These are phyloP conservation scores for Myxozyma mucilagina DNA, from an alignment of 805 yeast genomes.

Conservation along the genomic window DNA sequence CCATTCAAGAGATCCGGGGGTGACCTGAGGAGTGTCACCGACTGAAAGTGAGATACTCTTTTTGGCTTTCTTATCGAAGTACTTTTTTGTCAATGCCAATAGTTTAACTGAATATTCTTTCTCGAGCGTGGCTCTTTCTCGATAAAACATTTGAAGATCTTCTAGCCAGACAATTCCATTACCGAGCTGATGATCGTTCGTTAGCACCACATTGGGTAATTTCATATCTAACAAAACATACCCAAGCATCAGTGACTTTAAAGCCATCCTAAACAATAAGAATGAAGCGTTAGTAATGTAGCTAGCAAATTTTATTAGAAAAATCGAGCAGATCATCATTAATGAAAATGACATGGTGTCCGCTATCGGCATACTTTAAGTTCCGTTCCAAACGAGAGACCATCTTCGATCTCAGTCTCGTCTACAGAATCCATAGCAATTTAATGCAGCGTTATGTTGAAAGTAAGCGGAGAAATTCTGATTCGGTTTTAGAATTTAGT, in stretches of 20 bases:
- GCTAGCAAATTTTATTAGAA: background rate
- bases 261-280: constrained; percentile 58
- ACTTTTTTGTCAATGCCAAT: constrained; percentile 62
- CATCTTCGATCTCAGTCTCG: constrained; percentile 22
- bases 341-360: background rate
- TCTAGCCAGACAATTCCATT: constrained; percentile 71
- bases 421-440: constrained; percentile 21
- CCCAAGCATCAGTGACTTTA: constrained; percentile 78
- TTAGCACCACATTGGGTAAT: background rate
- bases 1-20: constrained; percentile 89
- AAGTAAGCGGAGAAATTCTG: background rate
- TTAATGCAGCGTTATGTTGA: background rate
- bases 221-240: constrained; percentile 34
- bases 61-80: constrained; percentile 74
- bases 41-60: constrained; percentile 69
- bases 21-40: constrained; percentile 85
- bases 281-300: background rate
- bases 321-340: background rate
- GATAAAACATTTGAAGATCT: constrained; percentile 80
- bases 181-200: constrained; percentile 35
- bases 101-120: constrained; percentile 76
- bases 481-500: background rate
- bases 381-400: constrained; percentile 39
- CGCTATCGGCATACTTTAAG: constrained; percentile 33
- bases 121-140: constrained; percentile 79